phyloP scores from a whole-genome alignment of 2,329 filamentous ascomycete genomes.

The Huntiella moniliformis region DNA sequence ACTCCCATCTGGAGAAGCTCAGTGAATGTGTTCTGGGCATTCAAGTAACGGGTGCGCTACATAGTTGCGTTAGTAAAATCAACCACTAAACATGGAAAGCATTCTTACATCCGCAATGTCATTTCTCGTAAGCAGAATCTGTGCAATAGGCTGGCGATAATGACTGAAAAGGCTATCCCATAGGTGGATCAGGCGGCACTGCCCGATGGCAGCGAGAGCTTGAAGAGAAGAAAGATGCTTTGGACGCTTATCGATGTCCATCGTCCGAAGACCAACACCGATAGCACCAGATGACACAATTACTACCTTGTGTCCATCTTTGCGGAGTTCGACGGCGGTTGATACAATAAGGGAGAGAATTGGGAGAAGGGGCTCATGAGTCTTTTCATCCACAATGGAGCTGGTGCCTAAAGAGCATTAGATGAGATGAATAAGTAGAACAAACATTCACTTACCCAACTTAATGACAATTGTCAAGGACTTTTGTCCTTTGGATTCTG shows the following conservation, averaged over 20 bases:
- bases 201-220: conserved; percentile 86
- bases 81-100: neutral
- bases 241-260: conserved; percentile 72
- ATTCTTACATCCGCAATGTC: conserved; percentile 75
- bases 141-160: conserved; percentile 74
- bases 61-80: conserved; percentile 9
- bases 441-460: conserved; percentile 41
- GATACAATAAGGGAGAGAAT: conserved; percentile 86
- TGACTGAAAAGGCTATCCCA: conserved; percentile 90
- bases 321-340: conserved; percentile 68
- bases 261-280: conserved; percentile 75
- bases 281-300: conserved; percentile 96
- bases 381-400: conserved; percentile 95
- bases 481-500: conserved; percentile 46
- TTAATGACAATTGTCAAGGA: conserved; percentile 70
- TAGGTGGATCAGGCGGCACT: conserved; percentile 83
- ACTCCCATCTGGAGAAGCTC: conserved; percentile 88
- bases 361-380: conserved; percentile 80
- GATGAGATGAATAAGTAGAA: conserved; percentile 11
- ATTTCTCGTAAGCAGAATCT: conserved; percentile 83
- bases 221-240: conserved; percentile 83
- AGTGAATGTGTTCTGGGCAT: conserved; percentile 86
- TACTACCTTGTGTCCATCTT: conserved; percentile 85
- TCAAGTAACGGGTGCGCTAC: conserved; percentile 77
- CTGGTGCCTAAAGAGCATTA: conserved; percentile 53